phyloP scores from a whole-genome alignment of 108 stramenopile genomes.

The Conticribra weissflogii region DNA sequence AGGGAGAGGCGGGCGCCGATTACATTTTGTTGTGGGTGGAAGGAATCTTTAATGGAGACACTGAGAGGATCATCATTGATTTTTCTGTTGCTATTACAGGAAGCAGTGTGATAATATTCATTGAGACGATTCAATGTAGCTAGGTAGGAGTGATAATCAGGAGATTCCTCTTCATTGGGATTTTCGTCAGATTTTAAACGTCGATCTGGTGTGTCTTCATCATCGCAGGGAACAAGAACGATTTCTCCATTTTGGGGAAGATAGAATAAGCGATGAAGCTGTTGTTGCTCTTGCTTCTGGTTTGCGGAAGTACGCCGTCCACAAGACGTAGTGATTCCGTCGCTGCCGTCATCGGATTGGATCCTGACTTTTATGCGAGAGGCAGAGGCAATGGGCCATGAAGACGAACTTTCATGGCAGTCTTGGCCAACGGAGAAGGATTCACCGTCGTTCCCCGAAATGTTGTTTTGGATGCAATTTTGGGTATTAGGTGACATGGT shows the following conservation, averaged over 20 bases:
- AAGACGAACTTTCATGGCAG: too few relatives aligned
- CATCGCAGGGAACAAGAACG: constrained; percentile 15
- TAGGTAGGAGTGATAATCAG: constrained; percentile 27
- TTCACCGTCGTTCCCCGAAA: too few relatives aligned
- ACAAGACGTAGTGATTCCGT: too few relatives aligned
- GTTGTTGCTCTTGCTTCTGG: not conserved
- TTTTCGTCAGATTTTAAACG: constrained; percentile 6
- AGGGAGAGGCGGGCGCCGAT: constrained; percentile 43
- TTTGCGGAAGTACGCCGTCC: too few relatives aligned
- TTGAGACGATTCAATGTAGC: constrained; percentile 2
- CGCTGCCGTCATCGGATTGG: constrained; percentile 2
- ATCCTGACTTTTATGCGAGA: constrained; percentile 14
- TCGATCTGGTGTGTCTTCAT: not conserved
- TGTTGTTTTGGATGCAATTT: too few relatives aligned
- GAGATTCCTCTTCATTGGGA: constrained; percentile 1
- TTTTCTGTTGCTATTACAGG: not conserved
- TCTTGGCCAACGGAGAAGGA: too few relatives aligned
- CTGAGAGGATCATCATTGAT: not conserved
- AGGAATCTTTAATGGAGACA: constrained; percentile 15
- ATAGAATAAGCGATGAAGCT: constrained; percentile 30
- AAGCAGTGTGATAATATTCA: not conserved
- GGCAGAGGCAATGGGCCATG: constrained; percentile 28
- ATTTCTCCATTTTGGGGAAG: constrained; percentile 11
- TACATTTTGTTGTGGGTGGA: constrained; percentile 33
- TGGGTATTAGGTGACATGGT: too few relatives aligned